Percentiles rank a stretch among this genome's conserved stretches.
phyloP scores from a whole-genome alignment of 2,329 filamentous ascomycete species.

The Ophiostoma sp. region DNA sequence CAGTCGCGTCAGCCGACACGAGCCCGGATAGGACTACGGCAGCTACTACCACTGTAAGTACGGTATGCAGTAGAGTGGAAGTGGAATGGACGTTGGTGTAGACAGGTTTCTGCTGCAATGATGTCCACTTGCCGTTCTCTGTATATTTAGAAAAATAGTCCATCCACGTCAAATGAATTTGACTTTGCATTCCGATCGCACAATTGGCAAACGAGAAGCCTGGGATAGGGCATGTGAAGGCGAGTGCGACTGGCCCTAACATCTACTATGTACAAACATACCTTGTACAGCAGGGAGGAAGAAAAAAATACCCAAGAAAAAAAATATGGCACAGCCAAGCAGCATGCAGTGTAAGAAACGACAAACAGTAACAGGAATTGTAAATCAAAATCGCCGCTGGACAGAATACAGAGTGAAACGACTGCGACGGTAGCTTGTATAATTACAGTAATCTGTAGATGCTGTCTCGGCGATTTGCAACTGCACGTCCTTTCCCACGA shows the following conservation, averaged over 20 bases:
- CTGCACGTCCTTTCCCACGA: neutral
- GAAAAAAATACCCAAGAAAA: neutral
- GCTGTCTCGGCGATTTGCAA: neutral
- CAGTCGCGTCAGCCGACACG: slow-evolving; percentile 9
- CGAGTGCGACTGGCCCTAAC: neutral
- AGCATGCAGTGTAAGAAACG: neutral
- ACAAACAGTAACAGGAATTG: neutral
- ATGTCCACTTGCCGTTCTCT: neutral
- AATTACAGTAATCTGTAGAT: neutral
- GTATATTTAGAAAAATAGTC: neutral
- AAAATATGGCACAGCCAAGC: neutral
- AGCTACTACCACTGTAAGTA: neutral
- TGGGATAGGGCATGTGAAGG: neutral
- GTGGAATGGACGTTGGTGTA: neutral
- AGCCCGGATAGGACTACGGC: neutral
- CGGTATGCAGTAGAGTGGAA: neutral
- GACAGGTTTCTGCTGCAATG: neutral
- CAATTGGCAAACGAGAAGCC: neutral
- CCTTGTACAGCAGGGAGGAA: neutral
- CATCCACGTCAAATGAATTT: neutral
- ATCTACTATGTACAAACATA: neutral
- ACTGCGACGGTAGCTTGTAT: neutral
- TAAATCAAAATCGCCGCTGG: neutral
- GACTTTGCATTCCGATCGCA: slow-evolving; percentile 3
- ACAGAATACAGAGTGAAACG: neutral